A percentile compares a stretch with the other conserved stretches of the same genome.
Evolutionary conservation across 2,329 filamentous ascomycete genomes (phyloP).

Genomic region (Leptographium radiaticola): DNA sequence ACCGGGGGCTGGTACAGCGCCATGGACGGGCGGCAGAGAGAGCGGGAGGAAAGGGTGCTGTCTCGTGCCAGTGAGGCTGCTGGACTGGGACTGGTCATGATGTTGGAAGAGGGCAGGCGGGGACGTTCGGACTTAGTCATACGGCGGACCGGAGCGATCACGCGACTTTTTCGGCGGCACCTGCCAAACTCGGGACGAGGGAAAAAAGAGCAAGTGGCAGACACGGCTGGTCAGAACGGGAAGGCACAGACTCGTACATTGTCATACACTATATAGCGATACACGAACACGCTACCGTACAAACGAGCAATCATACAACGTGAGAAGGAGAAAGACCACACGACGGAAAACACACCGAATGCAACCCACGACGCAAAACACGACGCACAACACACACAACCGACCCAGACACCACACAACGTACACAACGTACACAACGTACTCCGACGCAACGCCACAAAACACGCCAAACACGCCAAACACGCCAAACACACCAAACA

Average conservation of each 20-base stretch:
- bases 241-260: too few relatives aligned
- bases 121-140: not conserved
- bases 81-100: too few relatives aligned
- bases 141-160: not conserved
- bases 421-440: constrained; percentile 8
- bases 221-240: too few relatives aligned
- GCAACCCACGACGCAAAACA: not conserved
- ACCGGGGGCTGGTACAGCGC: constrained; percentile 1
- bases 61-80: too few relatives aligned
- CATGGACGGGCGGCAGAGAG: constrained; percentile 2
- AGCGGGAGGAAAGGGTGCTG: not conserved
- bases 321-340: not conserved
- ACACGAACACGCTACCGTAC: too few relatives aligned
- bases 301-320: too few relatives aligned
- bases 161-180: not conserved
- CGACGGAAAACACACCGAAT: not conserved
- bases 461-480: not conserved
- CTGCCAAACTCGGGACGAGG: too few relatives aligned
- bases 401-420: not conserved
- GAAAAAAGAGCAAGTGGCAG: too few relatives aligned
- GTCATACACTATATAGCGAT: too few relatives aligned
- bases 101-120: too few relatives aligned
- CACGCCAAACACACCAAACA: constrained; percentile 1
- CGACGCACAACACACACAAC: not conserved
- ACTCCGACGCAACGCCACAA: constrained; percentile 2